phyloP scores from a whole-genome alignment of 495 filamentous ascomycete species.

The Xylaria curta region DNA sequence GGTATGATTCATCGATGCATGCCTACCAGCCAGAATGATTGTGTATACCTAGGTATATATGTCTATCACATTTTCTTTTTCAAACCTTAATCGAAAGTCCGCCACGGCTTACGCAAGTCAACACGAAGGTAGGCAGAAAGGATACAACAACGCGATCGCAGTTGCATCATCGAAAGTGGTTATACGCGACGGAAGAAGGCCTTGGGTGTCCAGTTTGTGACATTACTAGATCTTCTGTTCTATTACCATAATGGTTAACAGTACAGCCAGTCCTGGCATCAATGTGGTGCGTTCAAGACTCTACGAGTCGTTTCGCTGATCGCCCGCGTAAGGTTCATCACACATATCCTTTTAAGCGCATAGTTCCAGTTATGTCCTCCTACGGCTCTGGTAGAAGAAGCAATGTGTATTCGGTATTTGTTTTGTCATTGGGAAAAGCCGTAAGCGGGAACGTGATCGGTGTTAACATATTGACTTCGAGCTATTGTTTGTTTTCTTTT shows the following conservation, averaged over 20 bases:
- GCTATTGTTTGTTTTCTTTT: not conserved
- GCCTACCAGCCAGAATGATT: not conserved
- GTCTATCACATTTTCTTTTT: not conserved
- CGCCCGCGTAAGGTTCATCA: not conserved
- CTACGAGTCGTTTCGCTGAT: not conserved
- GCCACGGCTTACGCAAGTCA: not conserved
- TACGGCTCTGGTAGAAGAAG: not conserved
- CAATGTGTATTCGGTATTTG: not conserved
- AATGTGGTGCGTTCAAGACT: not conserved
- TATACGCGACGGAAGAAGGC: too few species aligned
- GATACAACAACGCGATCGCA: too few species aligned
- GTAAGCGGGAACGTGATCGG: not conserved
- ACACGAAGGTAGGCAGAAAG: too few species aligned
- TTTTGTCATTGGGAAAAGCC: not conserved
- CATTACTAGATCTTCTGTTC: too few species aligned
- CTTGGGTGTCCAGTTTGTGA: too few species aligned
- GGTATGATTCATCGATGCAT: slow-evolving; percentile 1
- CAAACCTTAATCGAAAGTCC: not conserved
- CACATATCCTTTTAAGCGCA: not conserved
- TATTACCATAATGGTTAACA: too few species aligned
- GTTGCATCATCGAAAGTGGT: too few species aligned
- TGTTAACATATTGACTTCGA: not conserved
- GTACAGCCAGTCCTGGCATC: too few species aligned
- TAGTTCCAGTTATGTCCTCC: not conserved
- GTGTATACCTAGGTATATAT: not conserved